These are phyloP conservation scores for Kwoniella sp. DNA, from an alignment of 768 basidiomycete species.

Conservation along the genomic window DNA sequence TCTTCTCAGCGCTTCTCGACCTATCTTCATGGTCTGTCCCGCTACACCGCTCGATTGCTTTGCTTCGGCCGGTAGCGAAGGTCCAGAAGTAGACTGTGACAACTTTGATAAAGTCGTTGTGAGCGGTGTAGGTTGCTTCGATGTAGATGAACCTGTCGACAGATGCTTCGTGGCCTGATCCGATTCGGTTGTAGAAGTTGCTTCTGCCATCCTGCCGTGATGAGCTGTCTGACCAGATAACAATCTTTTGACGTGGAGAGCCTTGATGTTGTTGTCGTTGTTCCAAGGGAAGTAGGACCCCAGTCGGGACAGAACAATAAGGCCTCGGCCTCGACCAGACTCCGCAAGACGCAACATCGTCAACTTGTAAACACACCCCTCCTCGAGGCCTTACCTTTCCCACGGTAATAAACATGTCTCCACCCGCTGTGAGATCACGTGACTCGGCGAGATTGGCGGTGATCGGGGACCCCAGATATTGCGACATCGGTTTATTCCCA, in stretches of 20 bases:
- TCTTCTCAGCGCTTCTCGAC: conserved; percentile 14
- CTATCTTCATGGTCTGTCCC: conserved; percentile 16
- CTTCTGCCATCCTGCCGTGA: too few species aligned
- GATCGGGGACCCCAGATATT: not conserved
- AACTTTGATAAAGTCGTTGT: conserved; percentile 24
- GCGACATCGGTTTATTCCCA: conserved; percentile 17
- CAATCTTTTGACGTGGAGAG: too few species aligned
- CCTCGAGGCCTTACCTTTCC: not conserved
- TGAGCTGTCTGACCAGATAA: too few species aligned
- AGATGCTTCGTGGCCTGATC: too few species aligned
- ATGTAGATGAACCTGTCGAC: not conserved
- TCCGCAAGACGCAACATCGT: too few species aligned
- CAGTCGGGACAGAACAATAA: too few species aligned
- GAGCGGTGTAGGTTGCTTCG: conserved; percentile 1
- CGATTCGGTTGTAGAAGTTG: not conserved
- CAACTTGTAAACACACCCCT: conserved; percentile 4
- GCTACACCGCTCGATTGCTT: conserved; percentile 9
- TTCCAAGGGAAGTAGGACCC: too few species aligned
- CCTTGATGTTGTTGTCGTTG: too few species aligned
- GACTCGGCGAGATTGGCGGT: not conserved
- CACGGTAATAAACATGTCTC: not conserved
- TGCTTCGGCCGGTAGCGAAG: conserved; percentile 10
- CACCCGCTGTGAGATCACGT: conserved; percentile 4
- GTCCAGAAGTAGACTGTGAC: conserved; percentile 25
- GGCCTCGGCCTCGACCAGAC: too few species aligned